Evolutionary conservation across 495 filamentous ascomycete genomes (phyloP).

Genomic region (Penicillium angulare): DNA sequence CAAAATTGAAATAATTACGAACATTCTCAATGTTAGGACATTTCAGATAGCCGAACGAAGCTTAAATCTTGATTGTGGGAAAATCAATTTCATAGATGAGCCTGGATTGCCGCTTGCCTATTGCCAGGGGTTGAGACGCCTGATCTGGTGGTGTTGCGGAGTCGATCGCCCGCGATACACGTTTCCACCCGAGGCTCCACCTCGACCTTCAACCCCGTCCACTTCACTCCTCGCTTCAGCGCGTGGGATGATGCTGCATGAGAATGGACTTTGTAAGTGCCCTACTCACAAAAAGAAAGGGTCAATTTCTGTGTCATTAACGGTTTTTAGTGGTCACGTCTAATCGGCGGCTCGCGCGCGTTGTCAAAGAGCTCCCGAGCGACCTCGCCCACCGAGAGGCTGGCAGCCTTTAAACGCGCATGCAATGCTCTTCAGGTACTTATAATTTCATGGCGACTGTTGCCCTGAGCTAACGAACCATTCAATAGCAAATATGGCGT

Average conservation of each 20-base stretch:
- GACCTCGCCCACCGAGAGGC: constrained; percentile 78
- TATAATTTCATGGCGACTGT: background rate
- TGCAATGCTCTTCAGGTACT: constrained; percentile 81
- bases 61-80: too few relatives aligned
- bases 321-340: constrained; percentile 71
- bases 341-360: constrained; percentile 77
- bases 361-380: constrained; percentile 61
- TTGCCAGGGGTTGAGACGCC: too few relatives aligned
- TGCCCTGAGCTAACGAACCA: constrained; percentile 10
- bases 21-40: too few relatives aligned
- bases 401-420: constrained; percentile 84
- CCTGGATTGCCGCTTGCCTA: too few relatives aligned
- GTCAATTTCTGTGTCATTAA: constrained; percentile 12
- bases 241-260: constrained; percentile 33
- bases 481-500: constrained; percentile 75
- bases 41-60: too few relatives aligned
- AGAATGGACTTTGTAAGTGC: constrained; percentile 44
- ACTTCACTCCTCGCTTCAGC: constrained; percentile 14
- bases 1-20: too few relatives aligned
- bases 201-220: constrained; percentile 16
- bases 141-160: background rate
- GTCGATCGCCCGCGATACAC: constrained; percentile 22
- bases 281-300: background rate
- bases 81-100: too few relatives aligned
- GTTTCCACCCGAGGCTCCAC: constrained; percentile 24